Percentiles rank a stretch among this genome's conserved stretches.
phyloP scores from a whole-genome alignment of 2,329 filamentous ascomycete genomes.

The Claviceps sp. region DNA sequence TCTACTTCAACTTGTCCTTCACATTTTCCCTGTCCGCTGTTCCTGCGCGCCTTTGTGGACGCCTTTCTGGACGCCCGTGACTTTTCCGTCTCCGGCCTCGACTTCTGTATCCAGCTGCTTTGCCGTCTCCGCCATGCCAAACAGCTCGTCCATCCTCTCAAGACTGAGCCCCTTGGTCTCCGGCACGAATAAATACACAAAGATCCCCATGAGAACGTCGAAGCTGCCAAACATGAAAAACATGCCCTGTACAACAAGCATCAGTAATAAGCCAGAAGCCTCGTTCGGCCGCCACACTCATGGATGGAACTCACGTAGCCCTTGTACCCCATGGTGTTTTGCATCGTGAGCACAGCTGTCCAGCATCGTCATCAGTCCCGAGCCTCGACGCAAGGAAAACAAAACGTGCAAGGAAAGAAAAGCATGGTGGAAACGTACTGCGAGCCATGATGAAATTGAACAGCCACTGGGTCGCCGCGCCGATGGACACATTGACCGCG shows the following conservation, averaged over 20 bases:
- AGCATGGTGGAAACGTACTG: slow-evolving; percentile 17
- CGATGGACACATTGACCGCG: slow-evolving; percentile 54
- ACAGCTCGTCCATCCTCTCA: slow-evolving; percentile 54
- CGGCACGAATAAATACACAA: slow-evolving; percentile 54
- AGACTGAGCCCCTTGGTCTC: slow-evolving; percentile 55
- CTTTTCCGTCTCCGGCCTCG: slow-evolving; percentile 12
- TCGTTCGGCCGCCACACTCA: not conserved
- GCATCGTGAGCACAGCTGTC: slow-evolving; percentile 49
- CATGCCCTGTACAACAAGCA: slow-evolving; percentile 29
- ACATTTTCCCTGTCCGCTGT: slow-evolving; percentile 4
- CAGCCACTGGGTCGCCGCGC: slow-evolving; percentile 56
- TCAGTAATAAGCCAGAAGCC: too few relatives aligned
- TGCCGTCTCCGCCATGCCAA: slow-evolving; percentile 39
- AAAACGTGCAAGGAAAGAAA: not conserved
- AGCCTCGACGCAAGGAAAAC: not conserved
- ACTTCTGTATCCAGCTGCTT: slow-evolving; percentile 20
- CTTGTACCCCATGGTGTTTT: slow-evolving; percentile 34
- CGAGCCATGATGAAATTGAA: slow-evolving; percentile 63
- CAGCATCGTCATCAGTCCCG: not conserved
- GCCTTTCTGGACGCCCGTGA: slow-evolving; percentile 16
- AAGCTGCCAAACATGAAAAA: slow-evolving; percentile 59
- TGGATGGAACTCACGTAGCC: slow-evolving; percentile 25
- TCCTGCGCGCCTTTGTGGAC: slow-evolving; percentile 18
- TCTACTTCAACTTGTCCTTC: not conserved
- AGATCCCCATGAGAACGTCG: slow-evolving; percentile 50